Percentiles rank a stretch among this genome's conserved stretches.
These are phyloP conservation scores for Pterocarpus santalinus DNA, from an alignment of 306 rosid genomes.

Conservation along the genomic window DNA sequence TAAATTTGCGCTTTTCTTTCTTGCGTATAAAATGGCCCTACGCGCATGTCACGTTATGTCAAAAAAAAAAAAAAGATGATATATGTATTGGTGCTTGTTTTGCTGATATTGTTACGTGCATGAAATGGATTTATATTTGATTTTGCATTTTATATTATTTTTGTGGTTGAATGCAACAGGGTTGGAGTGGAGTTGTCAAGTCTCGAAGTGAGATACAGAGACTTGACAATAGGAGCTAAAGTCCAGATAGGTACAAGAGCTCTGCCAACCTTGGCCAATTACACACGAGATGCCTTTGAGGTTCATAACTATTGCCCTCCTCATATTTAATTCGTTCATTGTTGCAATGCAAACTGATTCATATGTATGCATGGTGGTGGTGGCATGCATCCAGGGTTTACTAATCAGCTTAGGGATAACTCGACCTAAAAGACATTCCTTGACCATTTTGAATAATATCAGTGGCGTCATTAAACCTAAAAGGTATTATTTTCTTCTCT, in stretches of 20 bases:
- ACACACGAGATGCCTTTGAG: conserved; percentile 63
- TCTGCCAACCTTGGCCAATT: conserved; percentile 74
- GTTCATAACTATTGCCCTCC: conserved; percentile 38
- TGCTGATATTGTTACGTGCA: no score
- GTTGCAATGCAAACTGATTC: conserved; percentile 4
- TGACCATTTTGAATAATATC: conserved; percentile 67
- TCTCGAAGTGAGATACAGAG: conserved; percentile 67
- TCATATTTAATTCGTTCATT: no score
- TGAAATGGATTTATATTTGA: neutral
- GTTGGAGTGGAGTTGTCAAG: conserved; percentile 74
- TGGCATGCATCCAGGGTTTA: conserved; percentile 53
- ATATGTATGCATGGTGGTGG: neutral
- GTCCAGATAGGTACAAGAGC: conserved; percentile 78
- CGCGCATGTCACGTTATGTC: no score
- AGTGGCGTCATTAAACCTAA: conserved; percentile 75
- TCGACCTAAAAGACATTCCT: conserved; percentile 61
- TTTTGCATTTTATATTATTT: neutral
- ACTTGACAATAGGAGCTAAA: conserved; percentile 68
- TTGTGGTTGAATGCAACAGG: conserved; percentile 48
- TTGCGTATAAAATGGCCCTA: no score
- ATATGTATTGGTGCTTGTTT: no score
- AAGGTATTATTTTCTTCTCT: conserved; percentile 53
- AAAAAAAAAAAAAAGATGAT: no score
- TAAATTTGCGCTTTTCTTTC: no score
- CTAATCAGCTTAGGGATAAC: conserved; percentile 54